Evolutionary conservation across 1,284 basidiomycete species (phyloP), one percentile per base, ranked within the genome.

Genomic region (Ganoderma multipileum): DNA sequence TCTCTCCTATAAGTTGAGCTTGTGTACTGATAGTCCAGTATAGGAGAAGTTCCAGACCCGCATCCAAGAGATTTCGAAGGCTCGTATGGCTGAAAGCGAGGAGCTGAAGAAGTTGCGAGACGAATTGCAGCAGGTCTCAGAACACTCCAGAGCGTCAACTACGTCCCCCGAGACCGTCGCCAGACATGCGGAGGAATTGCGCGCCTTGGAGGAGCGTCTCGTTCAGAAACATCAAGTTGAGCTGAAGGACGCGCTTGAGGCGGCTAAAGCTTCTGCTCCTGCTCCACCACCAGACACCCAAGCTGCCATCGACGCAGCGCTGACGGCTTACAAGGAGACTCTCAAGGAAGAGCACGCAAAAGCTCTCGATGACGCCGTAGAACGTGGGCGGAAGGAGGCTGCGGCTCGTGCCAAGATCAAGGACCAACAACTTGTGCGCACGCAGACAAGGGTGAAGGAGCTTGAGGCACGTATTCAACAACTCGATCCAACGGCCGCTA

Each of bases 351-450:
- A 81, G 63, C 86, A 87, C 28, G 80, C 83, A 11, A 82, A 86
- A 42, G 90, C 91, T 62, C 85, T 92, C 44, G 83, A 84, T 5
- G 82, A 86, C 3, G 91, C 91, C 1, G 84, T 90, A 16, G 92
- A 93, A 59, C 81, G 86, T 4, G 92, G 91, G 3, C 82, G 92
- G 62, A 82, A 85, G 80, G 91, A 93, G 72, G 82, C 84, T 61
- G 80, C 75, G 1, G 82, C 86, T 26, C 92, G 91, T 79, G 76
- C 81, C 50, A 91, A 89, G 76, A 72, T 94, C 61, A 93, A 93
- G 79, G 92, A 94, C 71, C 79, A 82, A 2, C 89, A 91, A 73
- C 81, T 93, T 20, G 82, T 88, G 39, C 85, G 83, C 59, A 81
- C 86, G 16, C 88, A 91, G 75, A 80, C 79, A 66, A 86, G 83